Conservation (phyloP, 306 rosid species). For the Sphenostylis stenocarpa region DNA sequence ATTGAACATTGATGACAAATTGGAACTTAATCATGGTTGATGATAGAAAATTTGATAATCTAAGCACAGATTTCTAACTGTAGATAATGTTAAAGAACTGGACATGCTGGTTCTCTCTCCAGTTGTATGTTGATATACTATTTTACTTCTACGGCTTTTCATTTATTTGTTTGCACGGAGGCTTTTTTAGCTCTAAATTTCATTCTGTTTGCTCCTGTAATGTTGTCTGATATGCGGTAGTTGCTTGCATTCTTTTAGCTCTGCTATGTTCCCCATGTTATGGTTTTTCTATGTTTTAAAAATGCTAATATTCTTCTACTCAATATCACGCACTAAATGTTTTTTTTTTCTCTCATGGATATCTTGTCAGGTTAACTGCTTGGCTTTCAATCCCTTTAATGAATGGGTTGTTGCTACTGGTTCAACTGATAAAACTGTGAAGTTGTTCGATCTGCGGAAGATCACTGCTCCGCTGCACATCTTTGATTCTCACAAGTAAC, state of each 20-base stretch:
- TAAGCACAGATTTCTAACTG: constrained; percentile 1
- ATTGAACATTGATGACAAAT: neutral
- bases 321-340: constrained; percentile 2
- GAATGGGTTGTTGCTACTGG: constrained; percentile 99
- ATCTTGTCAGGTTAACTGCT: constrained; percentile 77
- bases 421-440: constrained; percentile 96
- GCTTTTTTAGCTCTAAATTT: neutral
- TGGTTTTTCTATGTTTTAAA: neutral
- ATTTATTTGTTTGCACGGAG: neutral
- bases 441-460: constrained; percentile 90
- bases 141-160: neutral
- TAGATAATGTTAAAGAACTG: neutral
- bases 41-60: constrained; percentile 1
- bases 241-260: constrained; percentile 2
- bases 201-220: constrained; percentile 2
- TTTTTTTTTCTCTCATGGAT: neutral
- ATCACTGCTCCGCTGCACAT: constrained; percentile 76
- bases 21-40: neutral
- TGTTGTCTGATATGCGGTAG: constrained; percentile 22
- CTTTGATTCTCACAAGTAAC: constrained; percentile 93
- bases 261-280: neutral
- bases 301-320: neutral
- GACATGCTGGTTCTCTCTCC: neutral
- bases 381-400: constrained; percentile 95
- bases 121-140: neutral